Evolutionary conservation across 345 rosid species (phyloP), one percentile per base, ranked within the genome.

Genomic region (Stellera chamaejasme): DNA sequence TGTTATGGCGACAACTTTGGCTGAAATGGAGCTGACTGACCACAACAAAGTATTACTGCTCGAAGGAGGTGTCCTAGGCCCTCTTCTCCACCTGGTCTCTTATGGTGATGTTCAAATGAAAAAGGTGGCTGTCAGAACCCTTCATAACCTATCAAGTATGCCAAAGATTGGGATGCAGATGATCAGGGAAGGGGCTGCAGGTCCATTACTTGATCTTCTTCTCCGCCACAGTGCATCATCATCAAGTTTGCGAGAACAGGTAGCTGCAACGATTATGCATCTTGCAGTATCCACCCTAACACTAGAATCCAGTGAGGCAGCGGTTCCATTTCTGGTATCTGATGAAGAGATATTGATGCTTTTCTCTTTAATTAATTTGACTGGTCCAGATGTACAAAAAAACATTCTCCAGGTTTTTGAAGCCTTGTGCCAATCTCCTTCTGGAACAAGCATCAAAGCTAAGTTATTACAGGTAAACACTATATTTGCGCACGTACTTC

Each of bases 11-110:
- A 64, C 71, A 32, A 61, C 85, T 64, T 54, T 84, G 70, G 81
- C 76, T 32, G 87, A 84, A 46, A 73, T 79, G 72, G 91, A 77
- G 72, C 59, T 84, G 66, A 75, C 87, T 32, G 87, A 79, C 59
- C 79, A 77, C 64, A 77, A 81, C 53, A 84, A 81, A 66, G 71
- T 67, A 50, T 69, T 77, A 23, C 65, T 84, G 45, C 69, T 75
- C 54, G 82, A 77, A 67, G 81, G 77, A 64, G 79, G 84, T 41
- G 80, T 60, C 23, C 55, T 84, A 28, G 60, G 49, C 56, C 82
- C 87, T 2, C 85, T 84, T 52, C 81, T 84, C 50, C 71, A 64
- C 27, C 60, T 72, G 73, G 67, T 79, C 62, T 66, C 79, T 47
- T 32, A 59, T 28, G 71, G 67, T 54, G 72, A 72, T 55, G 14